Conservation (phyloP, 2,329 filamentous ascomycete species). For the Ophiostoma sp. region DNA sequence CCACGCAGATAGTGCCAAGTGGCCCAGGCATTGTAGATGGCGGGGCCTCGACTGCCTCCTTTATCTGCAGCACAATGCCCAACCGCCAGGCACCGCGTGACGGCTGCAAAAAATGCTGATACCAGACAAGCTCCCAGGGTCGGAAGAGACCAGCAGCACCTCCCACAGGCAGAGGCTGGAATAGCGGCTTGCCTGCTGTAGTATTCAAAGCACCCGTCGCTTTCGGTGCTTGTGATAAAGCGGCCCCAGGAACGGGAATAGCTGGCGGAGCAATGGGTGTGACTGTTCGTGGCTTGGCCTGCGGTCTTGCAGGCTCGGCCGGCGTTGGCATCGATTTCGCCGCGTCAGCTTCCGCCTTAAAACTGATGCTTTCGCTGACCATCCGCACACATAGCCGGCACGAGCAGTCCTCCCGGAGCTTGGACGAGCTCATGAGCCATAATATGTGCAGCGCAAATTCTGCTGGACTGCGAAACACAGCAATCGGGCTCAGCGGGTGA, state of each 20-base stretch:
- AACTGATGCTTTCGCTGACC: constrained; percentile 25
- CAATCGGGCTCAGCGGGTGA: constrained; percentile 26
- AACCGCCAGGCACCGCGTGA: constrained; percentile 34
- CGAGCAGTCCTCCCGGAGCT: constrained; percentile 46
- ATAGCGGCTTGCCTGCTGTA: not conserved
- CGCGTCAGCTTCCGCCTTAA: not conserved
- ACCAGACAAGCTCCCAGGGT: constrained; percentile 36
- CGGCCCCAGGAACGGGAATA: not conserved
- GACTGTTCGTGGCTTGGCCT: not conserved
- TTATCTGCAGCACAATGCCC: constrained; percentile 31
- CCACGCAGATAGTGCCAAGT: constrained; percentile 28
- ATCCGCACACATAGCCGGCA: constrained; percentile 43
- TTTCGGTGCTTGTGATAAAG: not conserved
- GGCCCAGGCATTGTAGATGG: constrained; percentile 22
- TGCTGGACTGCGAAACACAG: constrained; percentile 45
- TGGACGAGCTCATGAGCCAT: constrained; percentile 46
- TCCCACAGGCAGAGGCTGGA: not conserved
- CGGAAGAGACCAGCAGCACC: constrained; percentile 29
- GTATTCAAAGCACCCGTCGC: not conserved
- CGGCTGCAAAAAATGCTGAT: constrained; percentile 33
- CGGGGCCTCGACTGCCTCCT: constrained; percentile 20
- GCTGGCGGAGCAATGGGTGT: constrained; percentile 1
- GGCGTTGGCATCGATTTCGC: not conserved
- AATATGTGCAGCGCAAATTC: constrained; percentile 49
- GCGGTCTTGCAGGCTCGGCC: not conserved